Conservation (phyloP, 176 grass and related monocot species). For the Triticum timopheevii region DNA sequence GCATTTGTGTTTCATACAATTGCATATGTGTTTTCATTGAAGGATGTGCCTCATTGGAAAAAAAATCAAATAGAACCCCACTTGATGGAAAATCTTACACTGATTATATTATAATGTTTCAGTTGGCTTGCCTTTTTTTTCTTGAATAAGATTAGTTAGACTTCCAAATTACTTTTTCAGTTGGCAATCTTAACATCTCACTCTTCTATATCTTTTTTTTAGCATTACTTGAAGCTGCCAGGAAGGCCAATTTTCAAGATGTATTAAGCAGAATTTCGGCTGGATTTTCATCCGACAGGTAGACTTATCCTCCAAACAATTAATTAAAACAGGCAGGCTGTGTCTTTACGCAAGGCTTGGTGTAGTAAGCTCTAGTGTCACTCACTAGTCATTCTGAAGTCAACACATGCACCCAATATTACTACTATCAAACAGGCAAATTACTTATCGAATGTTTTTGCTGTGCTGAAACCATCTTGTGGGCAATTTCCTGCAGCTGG, state of each 20-base stretch:
- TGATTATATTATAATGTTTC: background rate
- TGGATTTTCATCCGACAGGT: slow-evolving; percentile 87
- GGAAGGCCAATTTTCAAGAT: slow-evolving; percentile 75
- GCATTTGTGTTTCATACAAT: background rate
- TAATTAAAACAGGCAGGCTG: background rate
- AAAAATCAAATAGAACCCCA: background rate
- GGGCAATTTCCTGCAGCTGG: slow-evolving; percentile 53
- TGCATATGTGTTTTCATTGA: background rate
- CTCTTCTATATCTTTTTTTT: background rate
- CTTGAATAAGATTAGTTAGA: background rate
- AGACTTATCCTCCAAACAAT: slow-evolving; percentile 24
- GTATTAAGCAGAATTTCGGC: slow-evolving; percentile 64
- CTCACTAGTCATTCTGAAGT: slow-evolving; percentile 9
- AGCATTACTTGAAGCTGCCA: slow-evolving; percentile 96
- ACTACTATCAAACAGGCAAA: slow-evolving; percentile 12
- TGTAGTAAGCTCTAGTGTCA: background rate
- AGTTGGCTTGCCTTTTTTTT: background rate
- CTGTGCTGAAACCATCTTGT: background rate
- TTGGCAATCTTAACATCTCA: slow-evolving; percentile 3
- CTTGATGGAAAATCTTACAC: background rate
- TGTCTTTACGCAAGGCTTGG: background rate
- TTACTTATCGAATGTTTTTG: background rate
- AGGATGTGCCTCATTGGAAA: background rate
- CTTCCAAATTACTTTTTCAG: background rate
- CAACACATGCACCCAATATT: background rate